Conservation (phyloP, 352 stramenopile species). For the Phytophthora cryptogea region DNA sequence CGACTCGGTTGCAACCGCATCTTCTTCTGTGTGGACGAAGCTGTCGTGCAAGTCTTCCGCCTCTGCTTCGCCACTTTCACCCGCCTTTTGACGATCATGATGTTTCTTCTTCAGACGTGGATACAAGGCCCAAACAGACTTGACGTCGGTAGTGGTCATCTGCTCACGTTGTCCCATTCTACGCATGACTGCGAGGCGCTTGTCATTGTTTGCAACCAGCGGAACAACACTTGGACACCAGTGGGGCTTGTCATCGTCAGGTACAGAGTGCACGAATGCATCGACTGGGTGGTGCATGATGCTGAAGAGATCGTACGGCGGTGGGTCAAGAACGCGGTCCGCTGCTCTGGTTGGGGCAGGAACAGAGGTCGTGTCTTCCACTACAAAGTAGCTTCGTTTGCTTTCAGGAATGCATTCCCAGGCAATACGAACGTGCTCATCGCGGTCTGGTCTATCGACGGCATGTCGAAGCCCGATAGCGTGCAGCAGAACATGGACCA, state of each 20-base stretch:
- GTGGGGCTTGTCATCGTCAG: constrained; percentile 26
- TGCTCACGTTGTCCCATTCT: constrained; percentile 79
- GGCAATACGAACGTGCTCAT: constrained; percentile 76
- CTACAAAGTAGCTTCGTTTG: constrained; percentile 72
- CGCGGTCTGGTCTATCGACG: constrained; percentile 69
- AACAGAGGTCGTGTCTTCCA: constrained; percentile 47
- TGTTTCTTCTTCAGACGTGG: constrained; percentile 53
- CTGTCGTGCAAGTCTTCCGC: constrained; percentile 54
- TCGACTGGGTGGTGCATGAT: constrained; percentile 83
- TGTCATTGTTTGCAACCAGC: constrained; percentile 48
- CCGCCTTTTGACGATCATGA: constrained; percentile 41
- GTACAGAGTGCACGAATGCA: constrained; percentile 61
- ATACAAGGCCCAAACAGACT: constrained; percentile 77
- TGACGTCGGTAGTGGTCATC: constrained; percentile 72
- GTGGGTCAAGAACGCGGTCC: constrained; percentile 14
- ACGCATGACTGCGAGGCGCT: constrained; percentile 59
- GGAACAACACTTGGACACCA: constrained; percentile 80
- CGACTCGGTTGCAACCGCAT: constrained; percentile 30
- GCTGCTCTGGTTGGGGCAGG: constrained; percentile 20
- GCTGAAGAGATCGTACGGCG: constrained; percentile 83
- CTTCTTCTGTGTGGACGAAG: constrained; percentile 61
- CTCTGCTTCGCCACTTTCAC: constrained; percentile 30
- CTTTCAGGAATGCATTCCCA: constrained; percentile 77
- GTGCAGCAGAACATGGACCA: constrained; percentile 83
- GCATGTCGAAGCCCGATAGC: constrained; percentile 72